Base-by-base conservation (phyloP, 148 eudicot genomes). In the Persicaria maculosa region DNA sequence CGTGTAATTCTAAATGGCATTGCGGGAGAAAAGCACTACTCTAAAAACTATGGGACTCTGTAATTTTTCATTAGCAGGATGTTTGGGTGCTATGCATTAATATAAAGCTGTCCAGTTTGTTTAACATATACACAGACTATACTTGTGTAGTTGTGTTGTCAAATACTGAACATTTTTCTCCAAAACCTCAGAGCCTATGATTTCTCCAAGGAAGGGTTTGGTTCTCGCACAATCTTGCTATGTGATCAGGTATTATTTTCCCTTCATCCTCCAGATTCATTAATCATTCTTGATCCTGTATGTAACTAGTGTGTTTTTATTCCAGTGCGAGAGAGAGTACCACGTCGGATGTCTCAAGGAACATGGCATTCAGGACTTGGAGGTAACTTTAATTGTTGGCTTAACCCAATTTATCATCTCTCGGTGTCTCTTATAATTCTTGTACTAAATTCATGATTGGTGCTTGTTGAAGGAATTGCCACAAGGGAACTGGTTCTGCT, bases 301-400 rank as follows among this genome's bases (percentile, higher is more conserved):
- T 44, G 62, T 15, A 65, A 58, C 6, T 77, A 72, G 22, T 50
- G 71, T 84, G 81, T 74, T 93, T 47, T 50, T 67, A 72, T 74
- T 77, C 36, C 79, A 91, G 96, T 94, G 97, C 71, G 96, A 91
- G 76, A 90, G 76, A 78, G 96, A 94, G 71, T 91, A 82, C 72
- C 98, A 94, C 71, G 85, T 91, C 19, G 87, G 92, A 65, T 94
- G 98, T 81, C 76, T 94, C 55, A 86, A 72, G 75, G 86, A 82
- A 75, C 85, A 85, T 67, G 78, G 72, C 10, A 83, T 87, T 74
- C 90, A 80, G 10, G 82, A 86, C 77, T 78, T 91, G 53, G 72
- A 88, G 91, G 97, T 94, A 17, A 1, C 54, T 5, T 45, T 36
- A 65, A 4, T 40, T 36, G 17, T 65, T 65, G 70, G 8, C 70